Evolutionary conservation across 352 stramenopile genomes (phyloP).

Genomic region (Blastocystis sp.): DNA sequence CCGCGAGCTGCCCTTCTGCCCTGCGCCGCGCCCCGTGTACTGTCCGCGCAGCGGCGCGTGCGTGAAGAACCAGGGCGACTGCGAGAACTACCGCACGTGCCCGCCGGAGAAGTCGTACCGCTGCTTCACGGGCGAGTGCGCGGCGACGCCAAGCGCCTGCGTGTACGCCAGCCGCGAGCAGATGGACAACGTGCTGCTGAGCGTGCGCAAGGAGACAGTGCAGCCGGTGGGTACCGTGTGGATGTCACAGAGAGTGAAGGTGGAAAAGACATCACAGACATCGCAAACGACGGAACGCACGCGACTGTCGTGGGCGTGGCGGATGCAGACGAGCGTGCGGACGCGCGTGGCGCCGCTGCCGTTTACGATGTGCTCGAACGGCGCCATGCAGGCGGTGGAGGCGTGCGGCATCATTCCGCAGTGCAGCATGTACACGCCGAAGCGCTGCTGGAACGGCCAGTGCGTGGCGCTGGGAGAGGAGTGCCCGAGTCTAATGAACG

Average conservation of each 20-base stretch:
- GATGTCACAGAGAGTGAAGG: background rate
- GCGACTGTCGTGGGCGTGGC: too few relatives aligned
- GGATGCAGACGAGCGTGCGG: too few relatives aligned
- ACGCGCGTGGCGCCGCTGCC: background rate
- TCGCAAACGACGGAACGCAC: too few relatives aligned
- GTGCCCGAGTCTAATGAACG: background rate
- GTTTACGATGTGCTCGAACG: conserved; percentile 32
- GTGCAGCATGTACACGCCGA: background rate
- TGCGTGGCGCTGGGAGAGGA: background rate
- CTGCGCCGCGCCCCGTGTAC: conserved; percentile 20
- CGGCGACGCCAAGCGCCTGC: background rate
- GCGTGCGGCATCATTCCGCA: conserved; percentile 4
- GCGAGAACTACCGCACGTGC: background rate
- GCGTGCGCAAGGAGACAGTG: background rate
- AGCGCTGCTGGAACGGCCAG: background rate
- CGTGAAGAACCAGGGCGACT: conserved; percentile 55
- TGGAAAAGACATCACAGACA: too few relatives aligned
- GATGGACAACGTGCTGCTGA: background rate
- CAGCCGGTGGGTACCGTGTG: background rate
- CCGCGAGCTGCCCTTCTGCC: conserved; percentile 31
- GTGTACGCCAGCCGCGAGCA: conserved; percentile 8
- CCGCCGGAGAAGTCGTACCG: conserved; percentile 7
- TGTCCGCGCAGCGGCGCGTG: background rate
- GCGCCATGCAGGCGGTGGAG: background rate
- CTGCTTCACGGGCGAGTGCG: conserved; percentile 57